These are phyloP conservation scores for Fraxinus greggii DNA, from an alignment of 305 asterid species.

Conservation along the genomic window DNA sequence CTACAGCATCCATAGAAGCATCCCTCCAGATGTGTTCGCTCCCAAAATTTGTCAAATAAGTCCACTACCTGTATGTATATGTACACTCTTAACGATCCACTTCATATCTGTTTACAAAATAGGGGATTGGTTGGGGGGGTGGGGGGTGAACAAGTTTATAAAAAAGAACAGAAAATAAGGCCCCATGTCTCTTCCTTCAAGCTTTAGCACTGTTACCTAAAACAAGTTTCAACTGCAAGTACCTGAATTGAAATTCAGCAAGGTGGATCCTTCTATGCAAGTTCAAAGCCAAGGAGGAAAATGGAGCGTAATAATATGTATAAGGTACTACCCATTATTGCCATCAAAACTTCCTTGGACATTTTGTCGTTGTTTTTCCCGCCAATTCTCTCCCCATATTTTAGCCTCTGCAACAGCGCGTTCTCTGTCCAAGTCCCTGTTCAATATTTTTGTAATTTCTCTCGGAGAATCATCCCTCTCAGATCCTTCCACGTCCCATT, in stretches of 20 bases:
- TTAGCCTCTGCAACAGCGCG: conserved; percentile 83
- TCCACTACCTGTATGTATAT: conserved; percentile 8
- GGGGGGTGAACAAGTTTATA: neutral
- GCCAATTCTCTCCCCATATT: conserved; percentile 77
- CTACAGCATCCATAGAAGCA: neutral
- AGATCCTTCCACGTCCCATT: conserved; percentile 51
- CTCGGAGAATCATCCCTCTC: conserved; percentile 54
- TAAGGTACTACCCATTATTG: conserved; percentile 28
- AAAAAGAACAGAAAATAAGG: neutral
- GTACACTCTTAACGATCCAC: conserved; percentile 15
- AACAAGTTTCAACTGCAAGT: neutral
- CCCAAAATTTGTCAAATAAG: neutral
- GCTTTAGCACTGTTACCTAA: neutral
- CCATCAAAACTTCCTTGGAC: conserved; percentile 44
- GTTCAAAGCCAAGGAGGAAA: conserved; percentile 13
- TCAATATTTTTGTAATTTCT: conserved; percentile 45
- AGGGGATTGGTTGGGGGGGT: neutral
- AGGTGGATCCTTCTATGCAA: neutral
- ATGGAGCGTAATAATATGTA: conserved; percentile 6
- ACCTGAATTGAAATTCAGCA: neutral
- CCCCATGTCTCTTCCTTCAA: neutral
- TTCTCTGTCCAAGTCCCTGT: conserved; percentile 51
- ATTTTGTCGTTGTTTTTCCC: conserved; percentile 38
- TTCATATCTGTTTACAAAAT: conserved; percentile 12
- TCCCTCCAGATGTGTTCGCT: neutral